These are phyloP conservation scores for Termitomyces sp. DNA, from an alignment of 768 basidiomycete genomes.

Conservation along the genomic window DNA sequence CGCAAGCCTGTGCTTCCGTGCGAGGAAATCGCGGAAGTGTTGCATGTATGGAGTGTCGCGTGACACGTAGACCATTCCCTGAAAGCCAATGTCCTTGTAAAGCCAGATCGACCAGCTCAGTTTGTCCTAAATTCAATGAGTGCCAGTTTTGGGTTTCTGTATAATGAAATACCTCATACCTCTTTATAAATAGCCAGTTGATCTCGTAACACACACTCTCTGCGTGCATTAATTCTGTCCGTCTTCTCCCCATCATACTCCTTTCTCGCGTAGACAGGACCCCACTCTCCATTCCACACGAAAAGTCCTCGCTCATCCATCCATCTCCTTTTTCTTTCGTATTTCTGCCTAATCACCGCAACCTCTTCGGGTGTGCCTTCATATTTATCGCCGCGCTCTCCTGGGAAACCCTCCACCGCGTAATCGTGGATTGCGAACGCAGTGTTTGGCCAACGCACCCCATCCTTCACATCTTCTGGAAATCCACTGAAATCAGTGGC, in stretches of 20 bases:
- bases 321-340: slow-evolving; percentile 72
- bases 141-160: slow-evolving; percentile 55
- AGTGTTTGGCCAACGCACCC: slow-evolving; percentile 58
- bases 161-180: slow-evolving; percentile 59
- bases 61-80: slow-evolving; percentile 74
- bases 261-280: slow-evolving; percentile 73
- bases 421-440: slow-evolving; percentile 81
- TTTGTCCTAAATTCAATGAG: slow-evolving; percentile 57
- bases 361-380: slow-evolving; percentile 48
- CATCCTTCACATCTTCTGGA: slow-evolving; percentile 46
- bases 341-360: slow-evolving; percentile 45
- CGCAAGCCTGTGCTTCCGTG: slow-evolving; percentile 73
- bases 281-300: slow-evolving; percentile 83
- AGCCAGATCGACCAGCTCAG: slow-evolving; percentile 84
- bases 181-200: slow-evolving; percentile 70
- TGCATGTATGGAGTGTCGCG: slow-evolving; percentile 66
- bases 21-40: slow-evolving; percentile 61
- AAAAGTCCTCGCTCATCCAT: slow-evolving; percentile 64
- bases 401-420: slow-evolving; percentile 64
- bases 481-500: slow-evolving; percentile 69
- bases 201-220: slow-evolving; percentile 65
- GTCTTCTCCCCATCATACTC: slow-evolving; percentile 54
- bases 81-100: slow-evolving; percentile 84
- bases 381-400: slow-evolving; percentile 46
- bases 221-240: slow-evolving; percentile 56